Evolutionary conservation across 2,329 filamentous ascomycete genomes (phyloP).

Genomic region (Acrodontium crateriforme): DNA sequence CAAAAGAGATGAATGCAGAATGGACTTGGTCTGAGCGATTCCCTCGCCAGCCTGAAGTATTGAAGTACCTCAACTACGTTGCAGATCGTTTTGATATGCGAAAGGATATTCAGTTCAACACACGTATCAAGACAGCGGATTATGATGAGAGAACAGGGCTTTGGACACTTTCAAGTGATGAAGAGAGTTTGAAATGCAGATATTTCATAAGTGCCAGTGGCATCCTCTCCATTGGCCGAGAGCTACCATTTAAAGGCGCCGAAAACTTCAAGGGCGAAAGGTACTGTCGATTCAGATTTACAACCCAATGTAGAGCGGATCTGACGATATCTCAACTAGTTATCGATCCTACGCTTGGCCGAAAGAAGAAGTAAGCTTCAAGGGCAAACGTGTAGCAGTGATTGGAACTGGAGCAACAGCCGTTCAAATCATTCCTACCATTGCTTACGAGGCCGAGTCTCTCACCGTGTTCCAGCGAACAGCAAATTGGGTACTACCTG

Average conservation of each 20-base stretch:
- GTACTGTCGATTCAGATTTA: conserved; percentile 9
- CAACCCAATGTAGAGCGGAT: conserved; percentile 3
- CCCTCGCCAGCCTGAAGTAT: conserved; percentile 27
- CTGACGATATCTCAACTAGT: conserved; percentile 2
- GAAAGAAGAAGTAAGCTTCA: conserved; percentile 14
- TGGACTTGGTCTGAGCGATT: conserved; percentile 37
- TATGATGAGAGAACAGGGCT: conserved; percentile 4
- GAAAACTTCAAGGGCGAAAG: conserved; percentile 22
- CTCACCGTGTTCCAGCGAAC: conserved; percentile 52
- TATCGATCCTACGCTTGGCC: conserved; percentile 27
- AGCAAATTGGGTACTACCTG: conserved; percentile 49
- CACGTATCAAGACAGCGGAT: conserved; percentile 28
- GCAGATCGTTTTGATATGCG: conserved; percentile 40
- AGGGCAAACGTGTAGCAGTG: conserved; percentile 23
- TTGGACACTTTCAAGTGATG: conserved; percentile 6
- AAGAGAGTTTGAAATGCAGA: conserved; percentile 3
- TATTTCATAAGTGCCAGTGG: conserved; percentile 25
- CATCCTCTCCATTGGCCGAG: conserved; percentile 18
- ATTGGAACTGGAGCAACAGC: conserved; percentile 29
- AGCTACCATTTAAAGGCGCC: conserved; percentile 13
- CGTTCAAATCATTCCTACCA: conserved; percentile 22
- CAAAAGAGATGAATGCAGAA: conserved; percentile 32
- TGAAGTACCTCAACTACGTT: conserved; percentile 44
- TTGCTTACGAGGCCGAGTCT: conserved; percentile 14
- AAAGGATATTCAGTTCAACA: conserved; percentile 44